phyloP scores from a whole-genome alignment of 371 early-diverging fungal species.

The Mucor lusitanicus region DNA sequence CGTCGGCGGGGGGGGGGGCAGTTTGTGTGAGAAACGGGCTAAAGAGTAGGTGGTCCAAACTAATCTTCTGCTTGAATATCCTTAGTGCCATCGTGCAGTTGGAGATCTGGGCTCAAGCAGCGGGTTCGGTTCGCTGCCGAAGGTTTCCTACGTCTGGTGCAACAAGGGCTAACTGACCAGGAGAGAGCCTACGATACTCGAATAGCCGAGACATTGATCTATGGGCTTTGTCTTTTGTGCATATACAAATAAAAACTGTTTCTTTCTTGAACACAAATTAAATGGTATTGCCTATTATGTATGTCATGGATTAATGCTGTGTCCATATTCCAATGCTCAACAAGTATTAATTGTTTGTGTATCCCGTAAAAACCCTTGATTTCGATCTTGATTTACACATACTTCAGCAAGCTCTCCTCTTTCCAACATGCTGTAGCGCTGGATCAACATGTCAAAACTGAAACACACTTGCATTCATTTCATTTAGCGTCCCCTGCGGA shows the following conservation, averaged over 20 bases:
- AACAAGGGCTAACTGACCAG: neutral
- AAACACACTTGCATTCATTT: neutral
- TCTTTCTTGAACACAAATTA: neutral
- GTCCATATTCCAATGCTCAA: neutral
- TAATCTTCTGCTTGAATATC: slow-evolving; percentile 4
- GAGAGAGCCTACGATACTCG: neutral
- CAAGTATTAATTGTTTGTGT: neutral
- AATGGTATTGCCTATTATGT: neutral
- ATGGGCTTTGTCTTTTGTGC: neutral
- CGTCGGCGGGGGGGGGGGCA: neutral
- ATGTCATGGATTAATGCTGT: neutral
- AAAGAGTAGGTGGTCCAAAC: slow-evolving; percentile 5
- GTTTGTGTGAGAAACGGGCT: neutral
- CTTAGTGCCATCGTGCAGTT: neutral
- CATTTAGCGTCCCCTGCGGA: neutral
- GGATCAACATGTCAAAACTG: neutral
- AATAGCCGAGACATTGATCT: neutral
- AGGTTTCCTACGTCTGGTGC: neutral
- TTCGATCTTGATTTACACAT: neutral
- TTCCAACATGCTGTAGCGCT: neutral
- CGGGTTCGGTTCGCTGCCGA: neutral
- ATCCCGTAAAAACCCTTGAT: neutral
- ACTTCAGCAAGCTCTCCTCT: neutral
- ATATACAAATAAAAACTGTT: neutral
- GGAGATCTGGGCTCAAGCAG: neutral